Evolutionary conservation across 1,284 basidiomycete genomes (phyloP), one percentile per base, ranked within the genome.

Genomic region (Rhodotorula sp.): DNA sequence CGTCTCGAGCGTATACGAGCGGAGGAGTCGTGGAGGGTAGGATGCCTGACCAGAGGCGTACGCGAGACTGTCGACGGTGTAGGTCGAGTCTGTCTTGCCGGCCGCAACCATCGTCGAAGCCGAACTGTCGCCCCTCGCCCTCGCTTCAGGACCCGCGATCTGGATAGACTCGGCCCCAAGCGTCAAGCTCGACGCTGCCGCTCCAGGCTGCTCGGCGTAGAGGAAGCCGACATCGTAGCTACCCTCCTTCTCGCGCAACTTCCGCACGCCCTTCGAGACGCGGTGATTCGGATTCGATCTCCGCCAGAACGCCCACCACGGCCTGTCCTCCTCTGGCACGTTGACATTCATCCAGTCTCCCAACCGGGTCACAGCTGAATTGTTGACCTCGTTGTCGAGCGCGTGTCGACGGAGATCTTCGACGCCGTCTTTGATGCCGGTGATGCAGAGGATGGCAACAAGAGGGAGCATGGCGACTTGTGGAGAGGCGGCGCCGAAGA

Each of bases 371-470:
- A 89, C 88, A 15, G 92, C 90, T 0, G 90, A 92, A 63, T 88
- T 93, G 82, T 95, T 95, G 76, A 95, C 92, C 78, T 94, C 87
- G 75, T 96, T 91, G 79, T 98, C 94, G 56, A 95, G 84, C 7
- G 82, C 79, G 8, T 90, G 90, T 69, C 94, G 87, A 30, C 94
- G 88, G 80, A 92, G 94, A 81, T 98, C 94, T 82, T 98, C 95
- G 65, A 97, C 84, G 19, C 88, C 92, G 79, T 98, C 94, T 81
- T 97, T 98, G 82, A 96, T 87, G 17, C 90, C 94, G 11, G 95
- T 97, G 70, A 96, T 90, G 44, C 84, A 80, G 55, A 98, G 81
- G 74, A 98, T 96, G 80, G 94, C 91, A 27, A 92, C 82, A 29
- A 98, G 85, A 0, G 94, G 95, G 32, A 98, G 82, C 79, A 92